phyloP scores from a whole-genome alignment of 2,329 filamentous ascomycete genomes.

The Epichloe sibirici region DNA sequence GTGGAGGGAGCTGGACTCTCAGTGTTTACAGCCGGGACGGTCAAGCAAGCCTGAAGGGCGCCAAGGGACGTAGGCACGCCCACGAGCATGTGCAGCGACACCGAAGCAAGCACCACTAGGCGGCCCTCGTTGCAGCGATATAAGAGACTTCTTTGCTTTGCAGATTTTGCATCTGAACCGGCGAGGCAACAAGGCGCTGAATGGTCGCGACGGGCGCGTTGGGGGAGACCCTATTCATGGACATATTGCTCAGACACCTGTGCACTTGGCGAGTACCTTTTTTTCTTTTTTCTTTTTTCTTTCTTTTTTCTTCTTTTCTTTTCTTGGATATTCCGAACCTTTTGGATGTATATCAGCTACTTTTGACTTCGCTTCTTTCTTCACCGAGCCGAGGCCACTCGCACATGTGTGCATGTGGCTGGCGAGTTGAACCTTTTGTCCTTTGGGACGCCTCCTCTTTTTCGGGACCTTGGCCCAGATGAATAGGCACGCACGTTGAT shows the following conservation, averaged over 20 bases:
- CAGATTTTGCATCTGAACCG: neutral
- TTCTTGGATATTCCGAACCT: neutral
- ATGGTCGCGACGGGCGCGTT: neutral
- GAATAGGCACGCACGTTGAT: neutral
- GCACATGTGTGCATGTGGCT: neutral
- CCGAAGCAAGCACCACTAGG: constrained; percentile 18
- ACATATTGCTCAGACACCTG: neutral
- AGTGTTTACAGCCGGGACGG: constrained; percentile 31
- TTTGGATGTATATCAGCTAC: neutral
- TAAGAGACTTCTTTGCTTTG: neutral
- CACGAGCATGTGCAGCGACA: constrained; percentile 25
- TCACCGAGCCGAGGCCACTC: neutral
- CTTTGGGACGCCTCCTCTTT: neutral
- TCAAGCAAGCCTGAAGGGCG: constrained; percentile 14
- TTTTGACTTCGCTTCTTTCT: neutral
- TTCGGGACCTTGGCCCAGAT: neutral
- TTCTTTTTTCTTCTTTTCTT: neutral
- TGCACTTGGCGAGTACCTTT: neutral
- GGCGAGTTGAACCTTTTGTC: neutral
- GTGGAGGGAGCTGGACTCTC: constrained; percentile 36
- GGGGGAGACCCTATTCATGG: neutral
- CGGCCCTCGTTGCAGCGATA: neutral
- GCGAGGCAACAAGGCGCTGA: neutral
- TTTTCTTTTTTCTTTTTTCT: neutral
- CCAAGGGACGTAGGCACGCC: constrained; percentile 23